Percentiles rank a stretch among this genome's conserved stretches.
phyloP scores from a whole-genome alignment of 2,329 filamentous ascomycete species.

The Hymenoscyphus infarciens region DNA sequence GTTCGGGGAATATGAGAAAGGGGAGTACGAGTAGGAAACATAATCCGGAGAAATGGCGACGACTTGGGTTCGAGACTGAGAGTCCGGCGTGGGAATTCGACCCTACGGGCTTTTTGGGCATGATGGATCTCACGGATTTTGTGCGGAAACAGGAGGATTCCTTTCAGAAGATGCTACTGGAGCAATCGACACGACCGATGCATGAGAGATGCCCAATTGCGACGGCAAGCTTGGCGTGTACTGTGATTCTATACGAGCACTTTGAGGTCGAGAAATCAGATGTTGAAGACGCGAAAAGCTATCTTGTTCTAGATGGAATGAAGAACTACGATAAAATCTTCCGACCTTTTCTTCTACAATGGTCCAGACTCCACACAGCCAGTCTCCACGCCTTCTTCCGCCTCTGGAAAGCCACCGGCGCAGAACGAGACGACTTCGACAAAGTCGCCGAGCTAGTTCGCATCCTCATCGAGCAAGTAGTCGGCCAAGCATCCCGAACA shows the following conservation, averaged over 20 bases:
- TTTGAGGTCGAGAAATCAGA: slow-evolving; percentile 89
- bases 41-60: slow-evolving; percentile 87
- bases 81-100: slow-evolving; percentile 84
- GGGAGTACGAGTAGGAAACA: slow-evolving; percentile 68
- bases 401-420: slow-evolving; percentile 87
- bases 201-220: slow-evolving; percentile 82
- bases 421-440: slow-evolving; percentile 81
- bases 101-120: slow-evolving; percentile 79
- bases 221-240: slow-evolving; percentile 80
- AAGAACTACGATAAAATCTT: slow-evolving; percentile 84
- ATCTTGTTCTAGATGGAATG: slow-evolving; percentile 68
- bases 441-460: slow-evolving; percentile 90
- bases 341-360: slow-evolving; percentile 83
- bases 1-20: slow-evolving; percentile 42
- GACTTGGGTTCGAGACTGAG: slow-evolving; percentile 88
- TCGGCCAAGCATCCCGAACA: slow-evolving; percentile 75
- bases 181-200: slow-evolving; percentile 73
- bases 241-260: slow-evolving; percentile 86
- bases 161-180: slow-evolving; percentile 87
- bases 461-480: slow-evolving; percentile 84
- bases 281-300: slow-evolving; percentile 71
- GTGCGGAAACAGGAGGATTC: slow-evolving; percentile 87
- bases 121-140: slow-evolving; percentile 97
- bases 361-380: slow-evolving; percentile 84
- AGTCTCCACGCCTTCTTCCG: slow-evolving; percentile 84